Percentiles rank a stretch among this genome's conserved stretches.
These are phyloP conservation scores for Mycena rosella DNA, from an alignment of 768 basidiomycete species.

Conservation along the genomic window DNA sequence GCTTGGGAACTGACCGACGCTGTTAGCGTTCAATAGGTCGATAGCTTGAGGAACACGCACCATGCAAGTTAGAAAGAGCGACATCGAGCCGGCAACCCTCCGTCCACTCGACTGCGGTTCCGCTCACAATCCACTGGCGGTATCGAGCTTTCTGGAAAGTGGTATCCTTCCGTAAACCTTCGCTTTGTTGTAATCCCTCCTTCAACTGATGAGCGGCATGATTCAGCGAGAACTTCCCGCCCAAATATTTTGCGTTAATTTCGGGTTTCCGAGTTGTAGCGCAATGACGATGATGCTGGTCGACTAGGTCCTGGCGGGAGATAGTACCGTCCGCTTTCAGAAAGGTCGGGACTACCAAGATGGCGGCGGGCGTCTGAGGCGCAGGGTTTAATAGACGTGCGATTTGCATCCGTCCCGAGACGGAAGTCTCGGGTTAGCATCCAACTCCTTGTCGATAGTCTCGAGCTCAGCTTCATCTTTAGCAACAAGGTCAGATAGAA, in stretches of 20 bases:
- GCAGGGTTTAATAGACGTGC: slow-evolving; percentile 11
- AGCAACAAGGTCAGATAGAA: neutral
- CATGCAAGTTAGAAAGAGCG: too few relatives aligned
- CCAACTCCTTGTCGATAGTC: slow-evolving; percentile 3
- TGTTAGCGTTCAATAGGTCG: too few relatives aligned
- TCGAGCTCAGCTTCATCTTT: slow-evolving; percentile 10
- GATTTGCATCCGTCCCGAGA: slow-evolving; percentile 15
- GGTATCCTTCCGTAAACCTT: slow-evolving; percentile 11
- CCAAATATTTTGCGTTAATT: slow-evolving; percentile 9
- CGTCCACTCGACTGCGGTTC: slow-evolving; percentile 11
- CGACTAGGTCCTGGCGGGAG: neutral
- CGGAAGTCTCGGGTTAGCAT: neutral
- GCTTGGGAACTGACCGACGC: too few relatives aligned
- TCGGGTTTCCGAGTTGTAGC: neutral
- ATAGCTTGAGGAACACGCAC: too few relatives aligned
- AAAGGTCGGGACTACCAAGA: neutral
- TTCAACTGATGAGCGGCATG: slow-evolving; percentile 18
- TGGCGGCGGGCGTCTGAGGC: neutral
- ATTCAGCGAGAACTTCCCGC: slow-evolving; percentile 16
- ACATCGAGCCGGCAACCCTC: slow-evolving; percentile 4
- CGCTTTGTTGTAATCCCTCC: slow-evolving; percentile 13
- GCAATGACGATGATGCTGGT: slow-evolving; percentile 13
- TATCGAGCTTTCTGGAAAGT: slow-evolving; percentile 13
- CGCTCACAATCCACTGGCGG: slow-evolving; percentile 8
- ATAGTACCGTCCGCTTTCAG: neutral